These are phyloP conservation scores for Centrapalus pauciflorus DNA, from an alignment of 129 eudicot genomes.

Conservation along the genomic window DNA sequence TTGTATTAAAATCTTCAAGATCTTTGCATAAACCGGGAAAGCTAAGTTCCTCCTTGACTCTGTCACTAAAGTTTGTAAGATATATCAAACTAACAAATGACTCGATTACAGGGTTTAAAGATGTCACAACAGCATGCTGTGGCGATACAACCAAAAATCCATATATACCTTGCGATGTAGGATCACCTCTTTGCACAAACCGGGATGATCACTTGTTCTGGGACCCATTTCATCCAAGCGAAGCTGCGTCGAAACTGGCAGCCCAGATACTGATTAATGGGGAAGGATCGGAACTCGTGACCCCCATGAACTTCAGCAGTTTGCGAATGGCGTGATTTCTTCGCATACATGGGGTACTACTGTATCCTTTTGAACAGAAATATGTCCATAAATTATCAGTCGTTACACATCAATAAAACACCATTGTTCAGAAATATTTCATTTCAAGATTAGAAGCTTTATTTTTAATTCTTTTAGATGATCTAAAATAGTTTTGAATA, in stretches of 20 bases:
- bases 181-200: not conserved
- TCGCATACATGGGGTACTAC: no score
- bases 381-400: no score
- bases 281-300: not conserved
- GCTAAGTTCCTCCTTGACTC: no score
- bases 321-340: not conserved
- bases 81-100: not conserved
- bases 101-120: not conserved
- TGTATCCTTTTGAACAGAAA: no score
- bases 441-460: no score
- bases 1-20: no score
- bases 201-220: not conserved
- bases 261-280: not conserved
- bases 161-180: not conserved
- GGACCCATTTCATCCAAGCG: not conserved
- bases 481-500: no score
- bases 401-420: no score
- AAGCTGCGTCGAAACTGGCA: not conserved
- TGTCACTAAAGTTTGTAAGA: no score
- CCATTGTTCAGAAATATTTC: no score
- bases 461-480: no score
- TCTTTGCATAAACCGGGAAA: no score
- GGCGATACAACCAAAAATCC: not conserved
- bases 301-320: not conserved
- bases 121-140: not conserved